phyloP scores from a whole-genome alignment of 176 grass and related monocot species.

The Alopecurus myosuroides region DNA sequence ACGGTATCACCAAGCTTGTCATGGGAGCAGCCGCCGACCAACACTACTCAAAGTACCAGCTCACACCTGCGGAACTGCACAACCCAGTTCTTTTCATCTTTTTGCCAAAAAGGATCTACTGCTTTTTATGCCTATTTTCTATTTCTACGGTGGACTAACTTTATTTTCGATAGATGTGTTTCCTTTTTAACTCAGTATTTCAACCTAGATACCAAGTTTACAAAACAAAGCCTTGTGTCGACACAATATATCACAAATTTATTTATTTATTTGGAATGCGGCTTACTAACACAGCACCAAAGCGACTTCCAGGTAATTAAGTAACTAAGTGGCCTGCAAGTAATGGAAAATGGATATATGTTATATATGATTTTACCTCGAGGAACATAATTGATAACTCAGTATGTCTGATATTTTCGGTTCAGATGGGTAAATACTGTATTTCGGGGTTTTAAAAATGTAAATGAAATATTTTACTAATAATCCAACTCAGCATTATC shows the following conservation, averaged over 20 bases:
- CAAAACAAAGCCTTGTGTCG: neutral
- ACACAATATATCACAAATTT: neutral
- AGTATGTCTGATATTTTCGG: neutral
- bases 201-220: neutral
- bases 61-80: neutral
- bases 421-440: neutral
- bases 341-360: neutral
- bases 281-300: neutral
- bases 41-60: conserved; percentile 50
- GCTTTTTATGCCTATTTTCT: neutral
- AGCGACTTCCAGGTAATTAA: neutral
- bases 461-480: neutral
- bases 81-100: neutral
- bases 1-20: conserved; percentile 46
- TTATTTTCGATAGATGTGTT: neutral
- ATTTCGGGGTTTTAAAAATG: neutral
- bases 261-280: neutral
- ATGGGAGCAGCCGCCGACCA: conserved; percentile 63
- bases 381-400: neutral
- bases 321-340: neutral
- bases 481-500: neutral
- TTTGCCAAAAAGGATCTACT: neutral
- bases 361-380: neutral
- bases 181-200: neutral
- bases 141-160: neutral